Conservation (phyloP, 1,284 basidiomycete species). For the Trichosporon sp. region DNA sequence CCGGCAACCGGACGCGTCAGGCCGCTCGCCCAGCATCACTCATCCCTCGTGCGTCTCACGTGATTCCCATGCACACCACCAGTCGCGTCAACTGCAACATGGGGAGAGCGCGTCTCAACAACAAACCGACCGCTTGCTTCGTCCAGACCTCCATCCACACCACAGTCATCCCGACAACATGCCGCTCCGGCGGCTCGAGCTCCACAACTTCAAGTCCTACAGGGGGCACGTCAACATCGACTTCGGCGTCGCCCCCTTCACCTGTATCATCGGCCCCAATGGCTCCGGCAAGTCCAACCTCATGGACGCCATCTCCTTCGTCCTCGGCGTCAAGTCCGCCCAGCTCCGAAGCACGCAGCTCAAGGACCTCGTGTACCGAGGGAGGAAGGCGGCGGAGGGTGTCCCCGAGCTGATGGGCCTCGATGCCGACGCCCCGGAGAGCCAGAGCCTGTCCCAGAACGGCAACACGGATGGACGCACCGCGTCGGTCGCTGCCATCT, state of each 20-base stretch:
- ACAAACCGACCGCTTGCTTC: background rate
- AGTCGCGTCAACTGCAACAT: slow-evolving; percentile 15
- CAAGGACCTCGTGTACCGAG: slow-evolving; percentile 92
- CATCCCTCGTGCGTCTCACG: background rate
- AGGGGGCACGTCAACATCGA: slow-evolving; percentile 55
- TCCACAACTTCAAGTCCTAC: slow-evolving; percentile 93
- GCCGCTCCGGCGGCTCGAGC: slow-evolving; percentile 60
- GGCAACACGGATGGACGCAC: slow-evolving; percentile 65
- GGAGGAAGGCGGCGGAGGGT: slow-evolving; percentile 58
- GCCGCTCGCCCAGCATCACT: background rate
- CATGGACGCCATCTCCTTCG: slow-evolving; percentile 99
- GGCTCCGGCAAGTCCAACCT: slow-evolving; percentile 98
- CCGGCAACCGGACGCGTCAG: background rate
- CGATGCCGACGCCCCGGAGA: slow-evolving; percentile 40
- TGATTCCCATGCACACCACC: slow-evolving; percentile 10
- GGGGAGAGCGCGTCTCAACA: slow-evolving; percentile 10
- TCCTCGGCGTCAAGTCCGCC: slow-evolving; percentile 89
- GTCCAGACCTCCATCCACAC: slow-evolving; percentile 5
- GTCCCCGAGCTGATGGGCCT: slow-evolving; percentile 51
- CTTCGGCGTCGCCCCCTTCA: slow-evolving; percentile 62
- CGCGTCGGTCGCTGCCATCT: slow-evolving; percentile 93
- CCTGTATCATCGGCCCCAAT: slow-evolving; percentile 96
- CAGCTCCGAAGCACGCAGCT: slow-evolving; percentile 90
- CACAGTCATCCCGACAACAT: slow-evolving; percentile 26
- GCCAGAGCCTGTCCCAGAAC: slow-evolving; percentile 52